A percentile compares a stretch with the other conserved stretches of the same genome.
Conservation (phyloP, 768 basidiomycete species). For the Amylocystis lapponica region DNA sequence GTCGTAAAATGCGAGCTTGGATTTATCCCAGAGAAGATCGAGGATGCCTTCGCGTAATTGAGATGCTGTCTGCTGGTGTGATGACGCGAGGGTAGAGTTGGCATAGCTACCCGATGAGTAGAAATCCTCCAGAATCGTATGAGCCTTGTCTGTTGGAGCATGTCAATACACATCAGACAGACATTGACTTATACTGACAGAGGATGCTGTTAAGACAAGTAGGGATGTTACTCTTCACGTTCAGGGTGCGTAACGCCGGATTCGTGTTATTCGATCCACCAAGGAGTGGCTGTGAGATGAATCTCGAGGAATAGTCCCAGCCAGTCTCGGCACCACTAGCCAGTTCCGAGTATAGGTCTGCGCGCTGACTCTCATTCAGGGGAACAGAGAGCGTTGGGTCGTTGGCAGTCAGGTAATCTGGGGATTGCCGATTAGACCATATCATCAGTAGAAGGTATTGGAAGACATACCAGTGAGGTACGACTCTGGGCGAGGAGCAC, state of each 20-base stretch:
- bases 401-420: constrained; percentile 78
- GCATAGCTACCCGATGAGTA: constrained; percentile 36
- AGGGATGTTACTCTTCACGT: constrained; percentile 63
- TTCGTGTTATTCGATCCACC: constrained; percentile 37
- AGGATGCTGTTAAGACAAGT: constrained; percentile 83
- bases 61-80: constrained; percentile 53
- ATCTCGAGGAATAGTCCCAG: constrained; percentile 39
- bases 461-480: constrained; percentile 50
- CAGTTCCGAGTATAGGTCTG: constrained; percentile 77
- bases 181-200: constrained; percentile 50
- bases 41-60: constrained; percentile 64
- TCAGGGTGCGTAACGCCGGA: constrained; percentile 61
- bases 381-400: constrained; percentile 48
- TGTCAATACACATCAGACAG: constrained; percentile 8
- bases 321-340: constrained; percentile 87
- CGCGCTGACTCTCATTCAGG: constrained; percentile 54
- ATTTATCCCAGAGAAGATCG: constrained; percentile 81
- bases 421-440: constrained; percentile 16
- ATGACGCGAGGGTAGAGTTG: constrained; percentile 36
- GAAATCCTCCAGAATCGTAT: constrained; percentile 52
- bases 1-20: constrained; percentile 87
- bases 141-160: constrained; percentile 49
- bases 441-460: background rate
- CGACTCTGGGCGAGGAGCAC: constrained; percentile 85
- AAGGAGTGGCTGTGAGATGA: constrained; percentile 34